These are phyloP conservation scores for Metschnikowia reukaufii DNA, from an alignment of 805 yeast genomes.

Conservation along the genomic window DNA sequence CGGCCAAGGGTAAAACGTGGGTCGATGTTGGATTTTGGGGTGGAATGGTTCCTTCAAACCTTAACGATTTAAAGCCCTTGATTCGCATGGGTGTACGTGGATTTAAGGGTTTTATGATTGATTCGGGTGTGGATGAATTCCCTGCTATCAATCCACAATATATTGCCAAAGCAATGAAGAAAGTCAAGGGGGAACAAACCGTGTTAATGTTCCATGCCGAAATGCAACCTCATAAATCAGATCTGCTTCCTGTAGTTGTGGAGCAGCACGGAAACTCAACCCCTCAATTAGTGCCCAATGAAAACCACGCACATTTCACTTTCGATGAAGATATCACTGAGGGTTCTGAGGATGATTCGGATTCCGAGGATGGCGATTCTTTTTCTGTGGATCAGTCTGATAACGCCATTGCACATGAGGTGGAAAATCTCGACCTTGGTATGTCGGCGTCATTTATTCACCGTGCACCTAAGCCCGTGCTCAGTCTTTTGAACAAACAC, in stretches of 20 bases:
- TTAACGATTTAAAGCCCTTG: constrained; percentile 68
- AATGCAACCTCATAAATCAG: constrained; percentile 50
- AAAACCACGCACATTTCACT: constrained; percentile 19
- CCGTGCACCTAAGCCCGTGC: constrained; percentile 41
- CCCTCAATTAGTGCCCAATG: constrained; percentile 27
- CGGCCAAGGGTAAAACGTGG: constrained; percentile 83
- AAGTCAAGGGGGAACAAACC: constrained; percentile 62
- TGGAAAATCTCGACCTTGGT: constrained; percentile 37
- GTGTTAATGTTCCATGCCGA: constrained; percentile 93
- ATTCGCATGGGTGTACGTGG: constrained; percentile 89
- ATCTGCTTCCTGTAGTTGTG: constrained; percentile 26
- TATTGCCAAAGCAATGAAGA: constrained; percentile 64
- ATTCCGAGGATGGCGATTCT: constrained; percentile 10
- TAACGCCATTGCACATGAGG: constrained; percentile 22
- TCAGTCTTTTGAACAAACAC: constrained; percentile 28
- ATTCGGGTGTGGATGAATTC: constrained; percentile 95
- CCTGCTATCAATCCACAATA: constrained; percentile 73
- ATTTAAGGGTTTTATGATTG: constrained; percentile 88
- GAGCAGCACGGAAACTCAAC: constrained; percentile 24
- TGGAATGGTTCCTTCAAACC: constrained; percentile 81
- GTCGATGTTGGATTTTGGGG: constrained; percentile 97
- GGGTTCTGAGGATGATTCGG: constrained; percentile 11
- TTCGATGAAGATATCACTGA: constrained; percentile 20
- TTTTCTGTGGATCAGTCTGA: not conserved
- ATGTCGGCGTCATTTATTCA: constrained; percentile 41